Conservation (phyloP, 176 grass and related monocot genomes). For the Avena sativa region DNA sequence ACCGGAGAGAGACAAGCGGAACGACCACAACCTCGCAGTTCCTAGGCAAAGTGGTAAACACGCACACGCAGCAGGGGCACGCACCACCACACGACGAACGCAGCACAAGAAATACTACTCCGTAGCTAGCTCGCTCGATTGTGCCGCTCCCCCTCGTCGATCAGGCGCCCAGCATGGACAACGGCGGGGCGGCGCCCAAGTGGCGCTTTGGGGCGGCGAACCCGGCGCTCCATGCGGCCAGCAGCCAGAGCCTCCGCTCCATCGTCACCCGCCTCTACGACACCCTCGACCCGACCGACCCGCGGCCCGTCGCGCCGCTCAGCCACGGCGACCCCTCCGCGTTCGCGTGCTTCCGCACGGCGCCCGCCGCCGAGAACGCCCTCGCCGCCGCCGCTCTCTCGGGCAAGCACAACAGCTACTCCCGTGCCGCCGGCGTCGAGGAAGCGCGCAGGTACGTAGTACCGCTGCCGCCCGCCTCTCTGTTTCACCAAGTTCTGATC, state of each 20-base stretch:
- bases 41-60: neutral
- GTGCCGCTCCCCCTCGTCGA: neutral
- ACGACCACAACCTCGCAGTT: too few species aligned
- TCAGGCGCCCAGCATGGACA: slow-evolving; percentile 6
- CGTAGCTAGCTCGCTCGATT: neutral
- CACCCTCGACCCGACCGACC: slow-evolving; percentile 31
- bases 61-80: neutral
- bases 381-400: slow-evolving; percentile 14
- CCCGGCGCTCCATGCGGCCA: slow-evolving; percentile 25
- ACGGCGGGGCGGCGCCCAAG: neutral
- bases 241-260: slow-evolving; percentile 29
- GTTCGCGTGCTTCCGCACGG: slow-evolving; percentile 49
- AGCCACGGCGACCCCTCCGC: slow-evolving; percentile 51
- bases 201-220: slow-evolving; percentile 50
- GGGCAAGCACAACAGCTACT: slow-evolving; percentile 37
- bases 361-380: slow-evolving; percentile 23
- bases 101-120: too few species aligned
- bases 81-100: neutral
- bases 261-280: neutral
- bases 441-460: slow-evolving; percentile 42
- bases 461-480: neutral
- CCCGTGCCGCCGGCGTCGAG: slow-evolving; percentile 1
- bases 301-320: slow-evolving; percentile 43
- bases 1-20: too few species aligned
- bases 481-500: neutral